Percentiles rank a stretch among this genome's conserved stretches.
phyloP scores from a whole-genome alignment of 306 rosid genomes.

The Cercis canadensis region DNA sequence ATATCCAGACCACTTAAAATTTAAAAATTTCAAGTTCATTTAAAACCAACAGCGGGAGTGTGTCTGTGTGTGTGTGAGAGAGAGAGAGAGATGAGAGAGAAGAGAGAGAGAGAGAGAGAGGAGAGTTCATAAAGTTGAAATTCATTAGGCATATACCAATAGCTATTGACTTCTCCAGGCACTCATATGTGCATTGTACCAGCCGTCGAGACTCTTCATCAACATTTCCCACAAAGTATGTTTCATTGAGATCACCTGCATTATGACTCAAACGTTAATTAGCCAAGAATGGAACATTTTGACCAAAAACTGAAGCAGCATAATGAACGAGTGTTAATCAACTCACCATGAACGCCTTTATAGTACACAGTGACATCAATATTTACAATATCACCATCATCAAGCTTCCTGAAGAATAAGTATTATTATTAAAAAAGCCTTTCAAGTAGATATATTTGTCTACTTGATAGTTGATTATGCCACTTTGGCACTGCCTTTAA shows the following conservation, averaged over 20 bases:
- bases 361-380: constrained; percentile 86
- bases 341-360: constrained; percentile 89
- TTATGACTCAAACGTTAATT: constrained; percentile 22
- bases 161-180: constrained; percentile 93
- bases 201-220: constrained; percentile 80
- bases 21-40: background rate
- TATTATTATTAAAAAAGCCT: too few species aligned
- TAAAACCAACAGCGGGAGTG: background rate
- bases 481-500: constrained; percentile 2
- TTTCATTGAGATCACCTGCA: constrained; percentile 94
- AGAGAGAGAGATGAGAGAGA: too few species aligned
- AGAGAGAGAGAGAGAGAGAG: too few species aligned
- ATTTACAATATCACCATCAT: constrained; percentile 95
- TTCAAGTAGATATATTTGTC: constrained; percentile 17
- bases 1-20: background rate
- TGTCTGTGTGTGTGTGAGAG: too few species aligned
- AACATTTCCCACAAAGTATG: constrained; percentile 95
- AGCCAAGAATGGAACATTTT: constrained; percentile 4
- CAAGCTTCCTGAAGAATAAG: constrained; percentile 74
- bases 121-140: constrained; percentile 13
- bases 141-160: constrained; percentile 62
- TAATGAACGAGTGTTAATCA: constrained; percentile 5
- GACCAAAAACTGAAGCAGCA: background rate
- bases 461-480: background rate
- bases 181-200: constrained; percentile 86